Percentiles rank a stretch among this genome's conserved stretches.
Evolutionary conservation across 2,329 filamentous ascomycete species (phyloP).

Genomic region (Cercospora sp.): DNA sequence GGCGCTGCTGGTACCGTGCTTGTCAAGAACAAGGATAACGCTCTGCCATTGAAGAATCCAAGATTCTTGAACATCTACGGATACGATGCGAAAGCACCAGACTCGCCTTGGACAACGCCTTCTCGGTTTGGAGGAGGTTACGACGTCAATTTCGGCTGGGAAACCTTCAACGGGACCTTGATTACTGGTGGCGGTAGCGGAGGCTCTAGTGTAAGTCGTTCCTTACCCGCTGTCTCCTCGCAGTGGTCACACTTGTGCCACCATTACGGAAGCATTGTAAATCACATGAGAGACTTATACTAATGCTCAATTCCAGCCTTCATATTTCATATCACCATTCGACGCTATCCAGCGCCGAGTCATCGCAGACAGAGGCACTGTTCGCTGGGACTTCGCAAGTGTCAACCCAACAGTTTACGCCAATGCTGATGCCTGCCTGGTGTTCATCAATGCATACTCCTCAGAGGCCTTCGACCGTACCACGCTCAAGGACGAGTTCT

Average conservation of each 20-base stretch:
- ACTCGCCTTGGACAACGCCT: slow-evolving; percentile 42
- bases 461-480: slow-evolving; percentile 34
- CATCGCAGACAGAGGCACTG: slow-evolving; percentile 25
- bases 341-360: slow-evolving; percentile 29
- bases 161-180: slow-evolving; percentile 31
- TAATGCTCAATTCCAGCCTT: slow-evolving; percentile 16
- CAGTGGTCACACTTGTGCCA: no score
- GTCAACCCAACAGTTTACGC: slow-evolving; percentile 31
- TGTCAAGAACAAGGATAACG: slow-evolving; percentile 63
- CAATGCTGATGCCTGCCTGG: slow-evolving; percentile 34
- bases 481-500: slow-evolving; percentile 30
- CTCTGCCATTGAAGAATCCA: slow-evolving; percentile 53
- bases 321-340: slow-evolving; percentile 26
- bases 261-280: no score
- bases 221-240: no score
- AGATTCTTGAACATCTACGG: slow-evolving; percentile 43
- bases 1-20: slow-evolving; percentile 59
- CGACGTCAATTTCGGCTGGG: slow-evolving; percentile 41
- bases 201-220: not conserved
- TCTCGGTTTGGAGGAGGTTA: slow-evolving; percentile 42
- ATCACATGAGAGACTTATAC: no score
- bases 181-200: slow-evolving; percentile 24
- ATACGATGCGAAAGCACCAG: slow-evolving; percentile 39
- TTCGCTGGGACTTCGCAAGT: slow-evolving; percentile 33
- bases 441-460: slow-evolving; percentile 38